Percentiles rank a stretch among this genome's conserved stretches.
phyloP scores from a whole-genome alignment of 495 filamentous ascomycete genomes.

The Thermothielavioides terrestris region DNA sequence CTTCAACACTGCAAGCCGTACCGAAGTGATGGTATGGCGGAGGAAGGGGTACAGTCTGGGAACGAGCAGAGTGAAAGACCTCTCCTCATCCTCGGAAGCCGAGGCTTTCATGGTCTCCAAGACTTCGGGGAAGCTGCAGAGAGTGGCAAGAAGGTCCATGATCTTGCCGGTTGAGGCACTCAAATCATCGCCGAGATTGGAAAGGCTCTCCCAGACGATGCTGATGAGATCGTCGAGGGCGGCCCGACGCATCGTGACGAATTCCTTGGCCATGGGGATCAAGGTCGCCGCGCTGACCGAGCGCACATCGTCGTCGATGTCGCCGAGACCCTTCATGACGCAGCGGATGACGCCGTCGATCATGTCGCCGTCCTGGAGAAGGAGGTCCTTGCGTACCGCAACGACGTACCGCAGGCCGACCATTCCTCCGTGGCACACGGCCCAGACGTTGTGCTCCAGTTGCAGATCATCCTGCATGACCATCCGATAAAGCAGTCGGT shows the following conservation, averaged over 20 bases:
- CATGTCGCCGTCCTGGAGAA: slow-evolving; percentile 70
- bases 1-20: slow-evolving; percentile 84
- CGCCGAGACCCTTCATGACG: slow-evolving; percentile 89
- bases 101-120: slow-evolving; percentile 89
- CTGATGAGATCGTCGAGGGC: slow-evolving; percentile 74
- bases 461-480: slow-evolving; percentile 82
- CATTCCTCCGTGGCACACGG: slow-evolving; percentile 97
- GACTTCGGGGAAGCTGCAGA: slow-evolving; percentile 90
- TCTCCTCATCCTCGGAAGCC: slow-evolving; percentile 68
- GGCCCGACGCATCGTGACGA: slow-evolving; percentile 70
- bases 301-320: slow-evolving; percentile 90
- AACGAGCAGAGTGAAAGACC: slow-evolving; percentile 85
- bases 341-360: slow-evolving; percentile 87
- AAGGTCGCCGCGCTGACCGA: slow-evolving; percentile 94
- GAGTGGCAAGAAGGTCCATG: slow-evolving; percentile 92
- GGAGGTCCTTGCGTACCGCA: slow-evolving; percentile 83
- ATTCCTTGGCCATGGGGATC: slow-evolving; percentile 89
- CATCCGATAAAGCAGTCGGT: slow-evolving; percentile 71
- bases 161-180: slow-evolving; percentile 95
- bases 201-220: slow-evolving; percentile 95
- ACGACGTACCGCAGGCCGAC: slow-evolving; percentile 90
- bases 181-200: slow-evolving; percentile 88
- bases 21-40: slow-evolving; percentile 91
- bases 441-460: slow-evolving; percentile 67
- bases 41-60: slow-evolving; percentile 93